Conservation (phyloP, 176 grass and related monocot species). For the Saccharum officinarum region DNA sequence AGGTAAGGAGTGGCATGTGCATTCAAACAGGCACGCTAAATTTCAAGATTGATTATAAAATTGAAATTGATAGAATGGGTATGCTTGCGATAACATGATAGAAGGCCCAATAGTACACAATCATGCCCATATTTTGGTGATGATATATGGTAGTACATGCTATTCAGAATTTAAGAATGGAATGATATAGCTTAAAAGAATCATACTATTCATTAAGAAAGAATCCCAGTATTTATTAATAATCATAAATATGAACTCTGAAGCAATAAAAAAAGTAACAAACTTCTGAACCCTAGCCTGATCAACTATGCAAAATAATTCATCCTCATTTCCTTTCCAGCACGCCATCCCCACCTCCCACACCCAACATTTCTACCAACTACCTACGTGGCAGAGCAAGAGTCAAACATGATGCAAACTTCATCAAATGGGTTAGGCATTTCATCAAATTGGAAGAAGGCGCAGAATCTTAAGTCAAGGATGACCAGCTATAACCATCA, state of each 20-base stretch:
- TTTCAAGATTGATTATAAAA: not conserved
- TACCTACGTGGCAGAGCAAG: not conserved
- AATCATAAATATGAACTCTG: not conserved
- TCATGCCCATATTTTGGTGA: not conserved
- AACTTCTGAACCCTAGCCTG: not conserved
- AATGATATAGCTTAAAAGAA: not conserved
- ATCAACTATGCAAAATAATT: not conserved
- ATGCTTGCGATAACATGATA: not conserved
- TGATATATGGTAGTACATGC: not conserved
- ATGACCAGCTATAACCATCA: too few species aligned
- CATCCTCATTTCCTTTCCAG: not conserved
- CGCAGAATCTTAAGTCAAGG: too few species aligned
- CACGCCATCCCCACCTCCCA: not conserved
- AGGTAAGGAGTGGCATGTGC: too few species aligned
- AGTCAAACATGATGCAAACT: slow-evolving; percentile 6
- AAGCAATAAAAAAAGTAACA: not conserved
- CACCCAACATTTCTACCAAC: not conserved
- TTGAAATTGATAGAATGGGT: not conserved
- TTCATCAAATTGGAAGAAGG: too few species aligned
- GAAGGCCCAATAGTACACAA: not conserved
- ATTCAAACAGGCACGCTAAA: not conserved
- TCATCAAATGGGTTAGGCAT: too few species aligned
- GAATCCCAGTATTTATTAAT: not conserved
- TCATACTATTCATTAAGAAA: not conserved
- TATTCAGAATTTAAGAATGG: not conserved